Conservation (phyloP, 257 asterid genomes). For the Solanum paucissectum region DNA sequence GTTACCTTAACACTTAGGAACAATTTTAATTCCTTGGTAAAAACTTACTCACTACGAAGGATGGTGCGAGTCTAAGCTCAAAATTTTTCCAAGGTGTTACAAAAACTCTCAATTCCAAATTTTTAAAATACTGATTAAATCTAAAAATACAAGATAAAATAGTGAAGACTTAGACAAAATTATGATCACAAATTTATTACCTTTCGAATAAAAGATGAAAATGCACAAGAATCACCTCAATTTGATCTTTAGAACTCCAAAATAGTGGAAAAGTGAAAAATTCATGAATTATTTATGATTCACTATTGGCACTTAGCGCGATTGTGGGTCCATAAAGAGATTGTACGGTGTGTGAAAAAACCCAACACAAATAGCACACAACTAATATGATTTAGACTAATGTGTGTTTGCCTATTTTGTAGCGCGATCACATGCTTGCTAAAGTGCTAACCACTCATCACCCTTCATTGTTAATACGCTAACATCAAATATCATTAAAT, state of each 20-base stretch:
- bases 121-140: too few relatives aligned
- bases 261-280: background rate
- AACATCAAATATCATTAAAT: too few relatives aligned
- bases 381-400: background rate
- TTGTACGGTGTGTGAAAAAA: background rate
- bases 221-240: background rate
- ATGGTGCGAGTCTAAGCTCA: too few relatives aligned
- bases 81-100: accelerated
- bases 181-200: background rate
- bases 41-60: too few relatives aligned
- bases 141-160: background rate
- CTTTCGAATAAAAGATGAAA: background rate
- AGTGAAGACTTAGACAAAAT: background rate
- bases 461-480: background rate
- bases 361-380: background rate
- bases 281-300: background rate
- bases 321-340: background rate
- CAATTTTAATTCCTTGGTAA: too few relatives aligned
- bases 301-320: background rate
- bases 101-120: background rate
- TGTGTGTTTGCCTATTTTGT: background rate
- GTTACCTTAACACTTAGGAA: too few relatives aligned
- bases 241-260: background rate
- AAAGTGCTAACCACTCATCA: background rate
- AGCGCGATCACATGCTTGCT: background rate